Percentiles rank a stretch among this genome's conserved stretches.
Conservation (phyloP, 2,329 filamentous ascomycete species). For the Aureobasidium musti region DNA sequence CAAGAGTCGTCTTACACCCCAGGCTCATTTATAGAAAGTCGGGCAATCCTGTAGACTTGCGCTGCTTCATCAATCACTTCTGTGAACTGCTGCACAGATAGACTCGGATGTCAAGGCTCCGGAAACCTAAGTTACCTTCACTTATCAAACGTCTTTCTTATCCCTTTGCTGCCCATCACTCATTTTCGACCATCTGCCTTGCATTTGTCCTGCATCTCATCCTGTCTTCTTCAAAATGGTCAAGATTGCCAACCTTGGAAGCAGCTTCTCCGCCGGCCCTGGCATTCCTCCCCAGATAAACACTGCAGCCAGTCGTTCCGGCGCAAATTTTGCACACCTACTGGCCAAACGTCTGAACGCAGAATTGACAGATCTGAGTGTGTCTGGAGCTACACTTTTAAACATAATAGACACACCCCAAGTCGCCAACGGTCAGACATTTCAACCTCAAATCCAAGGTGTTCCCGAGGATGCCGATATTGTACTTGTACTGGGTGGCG, state of each 20-base stretch:
- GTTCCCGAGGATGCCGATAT: conserved; percentile 42
- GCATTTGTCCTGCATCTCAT: not conserved
- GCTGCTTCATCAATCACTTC: conserved; percentile 3
- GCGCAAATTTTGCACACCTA: conserved; percentile 44
- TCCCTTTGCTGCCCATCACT: not conserved
- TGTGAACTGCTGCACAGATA: not conserved
- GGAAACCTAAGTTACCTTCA: not conserved
- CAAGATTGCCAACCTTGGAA: conserved; percentile 24
- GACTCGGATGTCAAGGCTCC: not conserved
- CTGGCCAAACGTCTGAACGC: conserved; percentile 40
- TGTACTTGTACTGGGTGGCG: conserved; percentile 45
- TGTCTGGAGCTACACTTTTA: conserved; percentile 45
- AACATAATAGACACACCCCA: conserved; percentile 45
- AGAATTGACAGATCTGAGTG: conserved; percentile 35
- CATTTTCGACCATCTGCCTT: not conserved
- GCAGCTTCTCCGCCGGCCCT: conserved; percentile 39
- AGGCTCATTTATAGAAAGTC: not conserved
- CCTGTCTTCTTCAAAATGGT: not conserved
- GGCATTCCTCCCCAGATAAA: conserved; percentile 42
- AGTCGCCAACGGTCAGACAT: conserved; percentile 33
- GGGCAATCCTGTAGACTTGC: not conserved
- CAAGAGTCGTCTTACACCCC: not conserved
- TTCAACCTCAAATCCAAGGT: conserved; percentile 43
- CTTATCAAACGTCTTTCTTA: not conserved
- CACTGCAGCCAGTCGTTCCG: conserved; percentile 40